Evolutionary conservation across 306 rosid genomes (phyloP).

Genomic region (Canavalia gladiata): DNA sequence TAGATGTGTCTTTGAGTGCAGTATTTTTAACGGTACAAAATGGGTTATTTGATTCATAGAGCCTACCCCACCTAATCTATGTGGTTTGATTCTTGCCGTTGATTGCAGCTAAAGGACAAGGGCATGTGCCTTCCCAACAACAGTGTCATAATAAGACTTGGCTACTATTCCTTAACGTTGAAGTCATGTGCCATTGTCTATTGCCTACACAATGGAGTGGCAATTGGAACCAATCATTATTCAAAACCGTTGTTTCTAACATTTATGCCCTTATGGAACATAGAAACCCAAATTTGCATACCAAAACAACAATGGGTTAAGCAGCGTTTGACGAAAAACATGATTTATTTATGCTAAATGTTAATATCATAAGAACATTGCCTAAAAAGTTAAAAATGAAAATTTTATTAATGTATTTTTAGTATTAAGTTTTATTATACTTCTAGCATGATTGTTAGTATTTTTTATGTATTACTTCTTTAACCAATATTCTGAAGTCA

Average conservation of each 20-base stretch:
- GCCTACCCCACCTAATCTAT: slow-evolving; percentile 1
- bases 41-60: not conserved
- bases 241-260: not conserved
- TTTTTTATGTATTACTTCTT: no score
- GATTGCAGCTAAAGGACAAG: slow-evolving; percentile 58
- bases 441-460: no score
- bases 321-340: not conserved
- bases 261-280: slow-evolving; percentile 29
- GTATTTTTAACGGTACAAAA: not conserved
- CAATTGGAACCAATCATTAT: not conserved
- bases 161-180: slow-evolving; percentile 49
- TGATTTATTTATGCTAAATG: no score
- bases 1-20: not conserved
- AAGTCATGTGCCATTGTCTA: slow-evolving; percentile 52
- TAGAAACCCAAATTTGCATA: slow-evolving; percentile 29
- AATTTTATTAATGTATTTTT: no score
- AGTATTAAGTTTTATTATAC: no score
- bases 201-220: slow-evolving; percentile 12
- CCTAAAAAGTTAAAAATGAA: no score
- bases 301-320: slow-evolving; percentile 1
- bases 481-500: no score
- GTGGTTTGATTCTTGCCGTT: slow-evolving; percentile 6
- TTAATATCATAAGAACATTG: no score
- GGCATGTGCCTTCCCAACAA: slow-evolving; percentile 62
- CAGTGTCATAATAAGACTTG: slow-evolving; percentile 52